Percentiles rank a stretch among this genome's conserved stretches.
phyloP scores from a whole-genome alignment of 2,329 filamentous ascomycete genomes.

The Pseudogymnoascus sp. region DNA sequence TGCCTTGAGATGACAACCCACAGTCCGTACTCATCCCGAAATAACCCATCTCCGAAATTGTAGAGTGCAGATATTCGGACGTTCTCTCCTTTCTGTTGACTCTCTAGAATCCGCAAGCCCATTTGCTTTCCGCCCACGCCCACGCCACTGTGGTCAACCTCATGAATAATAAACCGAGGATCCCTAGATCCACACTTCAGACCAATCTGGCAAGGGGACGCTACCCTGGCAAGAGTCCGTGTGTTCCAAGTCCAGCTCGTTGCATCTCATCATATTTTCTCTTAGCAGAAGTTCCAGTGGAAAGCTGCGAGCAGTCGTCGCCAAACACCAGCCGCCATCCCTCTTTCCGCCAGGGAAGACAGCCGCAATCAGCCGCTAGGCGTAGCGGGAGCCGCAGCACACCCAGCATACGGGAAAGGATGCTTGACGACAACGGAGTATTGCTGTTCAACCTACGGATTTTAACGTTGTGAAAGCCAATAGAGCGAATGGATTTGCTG shows the following conservation, averaged over 20 bases:
- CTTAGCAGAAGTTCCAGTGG: not conserved
- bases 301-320: not conserved
- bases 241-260: not conserved
- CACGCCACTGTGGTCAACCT: too few relatives aligned
- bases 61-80: too few relatives aligned
- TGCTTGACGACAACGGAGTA: not conserved
- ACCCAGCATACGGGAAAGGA: slow-evolving; percentile 14
- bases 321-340: not conserved
- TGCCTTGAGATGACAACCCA: not conserved
- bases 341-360: slow-evolving; percentile 11
- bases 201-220: too few relatives aligned
- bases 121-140: too few relatives aligned
- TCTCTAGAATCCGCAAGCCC: too few relatives aligned
- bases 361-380: slow-evolving; percentile 13
- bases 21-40: too few relatives aligned
- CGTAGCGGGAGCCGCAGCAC: slow-evolving; percentile 18
- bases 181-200: too few relatives aligned
- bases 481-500: slow-evolving; percentile 10
- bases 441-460: not conserved
- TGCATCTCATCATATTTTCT: not conserved
- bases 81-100: too few relatives aligned
- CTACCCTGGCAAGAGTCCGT: too few relatives aligned
- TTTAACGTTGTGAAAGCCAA: slow-evolving; percentile 12
- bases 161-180: too few relatives aligned
- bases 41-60: too few relatives aligned